Base-by-base conservation (phyloP, 1,284 basidiomycete species). In the Ceraceosorus guamensis region DNA sequence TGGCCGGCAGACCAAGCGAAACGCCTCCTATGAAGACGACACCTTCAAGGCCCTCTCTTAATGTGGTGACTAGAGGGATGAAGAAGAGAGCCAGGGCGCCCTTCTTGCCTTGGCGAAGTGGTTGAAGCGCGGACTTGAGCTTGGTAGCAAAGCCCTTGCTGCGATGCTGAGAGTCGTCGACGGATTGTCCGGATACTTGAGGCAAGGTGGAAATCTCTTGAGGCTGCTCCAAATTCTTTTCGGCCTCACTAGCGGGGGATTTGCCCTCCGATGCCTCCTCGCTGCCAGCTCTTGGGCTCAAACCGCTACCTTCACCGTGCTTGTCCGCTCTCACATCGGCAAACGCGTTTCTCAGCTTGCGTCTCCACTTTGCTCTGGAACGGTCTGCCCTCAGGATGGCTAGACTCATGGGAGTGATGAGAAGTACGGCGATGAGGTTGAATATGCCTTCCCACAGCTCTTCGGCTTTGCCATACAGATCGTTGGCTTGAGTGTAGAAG, bases 391-490 rank as follows among this genome's bases (percentile, higher is more conserved):
- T 62, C 6, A 75, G 59, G 39, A 75, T 70, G 50, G 68, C 72
- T 2, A 73, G 60, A 14, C 69, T 65, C 72, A 75, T 75, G 54
- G 72, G 71, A 1, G 69, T 71, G 53, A 75, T 73, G 35, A 75
- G 66, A 5, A 67, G 10, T 6, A 72, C 69, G 32, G 72, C 72
- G 45, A 75, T 54, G 16, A 75, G 65, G 58, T 67, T 69, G 54
- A 75, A 71, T 54, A 73, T 71, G 24, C 71, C 70, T 52, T 74
- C 72, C 72, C 72, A 74, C 1, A 72, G 68, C 53, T 74, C 72
- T 45, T 74, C 72, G 0, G 76, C 68, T 57, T 76, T 66, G 41
- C 76, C 77, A 78, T 81, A 83, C 2, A 83, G 73, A 63, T 83
- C 79, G 53, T 74, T 77, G 41, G 82, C 73, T 53, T 80, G 80